Evolutionary conservation across 208 protist genomes (phyloP), one percentile per base, ranked within the genome.

Genomic region (Spongospora subterranea): DNA sequence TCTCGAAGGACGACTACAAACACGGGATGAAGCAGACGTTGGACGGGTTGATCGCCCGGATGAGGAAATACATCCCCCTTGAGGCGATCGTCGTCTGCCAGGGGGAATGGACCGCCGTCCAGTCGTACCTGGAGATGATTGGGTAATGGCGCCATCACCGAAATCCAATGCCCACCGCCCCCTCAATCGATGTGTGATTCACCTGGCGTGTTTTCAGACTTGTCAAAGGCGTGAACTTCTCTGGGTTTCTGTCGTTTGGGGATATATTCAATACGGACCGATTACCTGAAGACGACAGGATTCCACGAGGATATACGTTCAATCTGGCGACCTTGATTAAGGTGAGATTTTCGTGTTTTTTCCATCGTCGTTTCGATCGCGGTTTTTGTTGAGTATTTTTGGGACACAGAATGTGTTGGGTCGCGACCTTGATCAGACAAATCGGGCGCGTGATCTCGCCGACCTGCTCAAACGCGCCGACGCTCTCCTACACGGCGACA

Each of bases 401-500:
- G n/a, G 6, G 35, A 35, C 13, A 13, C 71, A 82, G 71, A n/a
- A 20, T n/a, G 40, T 82, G 13, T n/a, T 82, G 71, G 71, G 71
- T n/a, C n/a, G 71, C 35, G 71, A 82, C 6, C 71, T n/a, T 6
- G 13, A 82, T 13, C 35, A 13, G n/a, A 6, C 6, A 13, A 35
- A 82, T 82, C 71, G 71, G 6, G 71, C 71, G 13, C 71, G 71
- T 20, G 71, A 82, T 43, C 71, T 82, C 17, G 71, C 71, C 17
- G 71, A 82, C n/a, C n/a, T 82, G 71, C 35, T 82, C 71, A 82
- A 82, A 82, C 71, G 71, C 71, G 71, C 71, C n/a, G 71, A 82
- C 71, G n/a, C n/a, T 35, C 71, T 82, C 13, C n/a, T 82, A n/a
- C 40, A 82, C n/a, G n/a, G 40, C 6, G 71, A 43, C 13, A 6